A percentile compares a stretch with the other conserved stretches of the same genome.
Conservation (phyloP, 2,329 filamentous ascomycete genomes). For the Penicillium hesseltinei region DNA sequence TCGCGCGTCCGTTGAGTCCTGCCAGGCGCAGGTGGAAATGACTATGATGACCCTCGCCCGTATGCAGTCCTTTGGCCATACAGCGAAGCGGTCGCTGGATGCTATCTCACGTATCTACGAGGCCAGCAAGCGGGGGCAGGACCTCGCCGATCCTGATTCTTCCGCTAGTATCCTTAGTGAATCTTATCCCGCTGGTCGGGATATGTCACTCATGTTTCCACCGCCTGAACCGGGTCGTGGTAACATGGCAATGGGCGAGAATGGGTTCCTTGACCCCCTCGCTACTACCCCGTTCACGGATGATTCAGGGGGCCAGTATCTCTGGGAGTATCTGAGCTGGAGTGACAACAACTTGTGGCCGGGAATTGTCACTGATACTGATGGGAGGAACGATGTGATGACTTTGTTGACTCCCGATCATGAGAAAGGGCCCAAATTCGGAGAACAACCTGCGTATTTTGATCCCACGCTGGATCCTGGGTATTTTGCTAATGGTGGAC, state of each 20-base stretch:
- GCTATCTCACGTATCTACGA: slow-evolving; percentile 65
- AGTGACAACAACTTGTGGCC: slow-evolving; percentile 37
- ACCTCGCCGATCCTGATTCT: slow-evolving; percentile 9
- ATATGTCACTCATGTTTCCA: slow-evolving; percentile 15
- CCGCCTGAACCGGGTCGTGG: slow-evolving; percentile 21
- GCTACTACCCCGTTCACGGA: slow-evolving; percentile 26
- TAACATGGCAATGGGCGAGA: slow-evolving; percentile 18
- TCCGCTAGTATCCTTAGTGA: slow-evolving; percentile 11
- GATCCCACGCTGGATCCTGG: slow-evolving; percentile 26
- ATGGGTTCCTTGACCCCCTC: slow-evolving; percentile 26
- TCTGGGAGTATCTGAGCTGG: slow-evolving; percentile 42
- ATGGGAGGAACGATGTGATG: slow-evolving; percentile 23
- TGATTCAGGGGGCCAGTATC: slow-evolving; percentile 31
- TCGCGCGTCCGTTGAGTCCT: slow-evolving; percentile 52
- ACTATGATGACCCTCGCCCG: slow-evolving; percentile 41
- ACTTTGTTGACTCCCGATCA: slow-evolving; percentile 27
- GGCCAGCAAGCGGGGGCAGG: slow-evolving; percentile 43
- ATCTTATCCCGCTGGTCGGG: slow-evolving; percentile 19
- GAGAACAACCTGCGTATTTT: slow-evolving; percentile 16
- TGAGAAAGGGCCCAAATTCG: slow-evolving; percentile 29
- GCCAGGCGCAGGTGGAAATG: slow-evolving; percentile 57
- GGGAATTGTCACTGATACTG: slow-evolving; percentile 25
- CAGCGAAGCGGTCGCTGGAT: slow-evolving; percentile 61
- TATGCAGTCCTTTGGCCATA: slow-evolving; percentile 65
- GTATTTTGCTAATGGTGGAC: slow-evolving; percentile 27